These are phyloP conservation scores for Alectoria sarmentosa DNA, from an alignment of 495 filamentous ascomycete genomes.

Conservation along the genomic window DNA sequence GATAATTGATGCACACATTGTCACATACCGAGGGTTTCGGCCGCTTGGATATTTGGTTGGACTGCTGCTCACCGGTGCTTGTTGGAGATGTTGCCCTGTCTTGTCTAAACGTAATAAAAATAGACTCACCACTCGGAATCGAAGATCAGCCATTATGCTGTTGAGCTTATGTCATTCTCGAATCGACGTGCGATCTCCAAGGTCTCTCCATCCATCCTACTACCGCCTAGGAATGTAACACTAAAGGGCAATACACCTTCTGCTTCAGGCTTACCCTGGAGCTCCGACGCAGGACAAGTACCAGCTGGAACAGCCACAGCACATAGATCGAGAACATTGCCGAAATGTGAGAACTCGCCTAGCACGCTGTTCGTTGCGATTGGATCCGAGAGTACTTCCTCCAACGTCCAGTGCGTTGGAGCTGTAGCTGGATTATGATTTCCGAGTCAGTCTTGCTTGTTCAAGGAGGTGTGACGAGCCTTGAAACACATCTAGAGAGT, in stretches of 20 bases:
- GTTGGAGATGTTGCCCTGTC: background rate
- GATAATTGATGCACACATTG: too few species aligned
- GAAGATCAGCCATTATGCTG: background rate
- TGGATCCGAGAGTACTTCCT: conserved; percentile 50
- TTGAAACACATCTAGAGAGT: too few species aligned
- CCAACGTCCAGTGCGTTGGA: conserved; percentile 51
- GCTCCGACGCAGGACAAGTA: conserved; percentile 29
- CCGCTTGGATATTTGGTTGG: background rate
- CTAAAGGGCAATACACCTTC: conserved; percentile 48
- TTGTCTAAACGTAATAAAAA: background rate
- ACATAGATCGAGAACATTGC: conserved; percentile 59
- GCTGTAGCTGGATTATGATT: too few species aligned
- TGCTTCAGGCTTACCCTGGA: conserved; percentile 22
- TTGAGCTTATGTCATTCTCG: conserved; percentile 28
- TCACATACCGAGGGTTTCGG: background rate
- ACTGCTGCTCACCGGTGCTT: background rate
- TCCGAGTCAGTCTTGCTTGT: too few species aligned
- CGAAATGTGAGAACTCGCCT: conserved; percentile 57
- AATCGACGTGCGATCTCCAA: conserved; percentile 49
- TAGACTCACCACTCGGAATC: background rate
- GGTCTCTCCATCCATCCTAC: conserved; percentile 48
- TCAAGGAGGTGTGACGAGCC: too few species aligned
- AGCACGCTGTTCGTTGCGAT: conserved; percentile 47
- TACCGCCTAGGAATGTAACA: conserved; percentile 52
- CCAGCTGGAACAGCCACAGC: conserved; percentile 53